These are phyloP conservation scores for Monosporozyma servazzii DNA, from an alignment of 805 yeast species.

Conservation along the genomic window DNA sequence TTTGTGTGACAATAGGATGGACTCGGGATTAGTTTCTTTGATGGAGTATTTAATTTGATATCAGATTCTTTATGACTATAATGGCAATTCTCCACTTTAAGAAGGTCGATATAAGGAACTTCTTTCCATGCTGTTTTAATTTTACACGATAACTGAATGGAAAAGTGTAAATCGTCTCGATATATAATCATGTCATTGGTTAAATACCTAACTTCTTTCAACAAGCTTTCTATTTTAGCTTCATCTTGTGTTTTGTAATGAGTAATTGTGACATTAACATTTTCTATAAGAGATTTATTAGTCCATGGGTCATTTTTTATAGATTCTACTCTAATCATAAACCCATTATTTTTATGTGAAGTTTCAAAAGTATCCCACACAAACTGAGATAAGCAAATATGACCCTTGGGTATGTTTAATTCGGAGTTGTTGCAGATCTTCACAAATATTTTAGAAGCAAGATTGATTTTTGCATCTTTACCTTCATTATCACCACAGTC, in stretches of 20 bases:
- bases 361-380: conserved; percentile 31
- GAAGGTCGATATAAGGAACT: neutral
- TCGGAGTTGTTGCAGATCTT: neutral
- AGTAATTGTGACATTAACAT: conserved; percentile 27
- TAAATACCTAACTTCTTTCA: neutral
- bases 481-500: conserved; percentile 3
- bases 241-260: neutral
- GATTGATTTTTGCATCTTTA: neutral
- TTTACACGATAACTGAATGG: neutral
- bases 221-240: neutral
- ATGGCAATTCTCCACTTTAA: neutral
- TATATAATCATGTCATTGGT: neutral
- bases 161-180: neutral
- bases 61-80: neutral
- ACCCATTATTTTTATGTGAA: conserved; percentile 25
- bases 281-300: conserved; percentile 13
- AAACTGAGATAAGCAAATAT: conserved; percentile 40
- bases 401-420: conserved; percentile 8
- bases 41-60: neutral
- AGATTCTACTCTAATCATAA: conserved; percentile 35
- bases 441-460: conserved; percentile 1
- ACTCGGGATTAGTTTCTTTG: neutral
- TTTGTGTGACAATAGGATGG: conserved; percentile 1
- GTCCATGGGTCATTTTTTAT: conserved; percentile 1
- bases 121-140: neutral